These are phyloP conservation scores for Solanum virginianum DNA, from an alignment of 257 asterid species.

Conservation along the genomic window DNA sequence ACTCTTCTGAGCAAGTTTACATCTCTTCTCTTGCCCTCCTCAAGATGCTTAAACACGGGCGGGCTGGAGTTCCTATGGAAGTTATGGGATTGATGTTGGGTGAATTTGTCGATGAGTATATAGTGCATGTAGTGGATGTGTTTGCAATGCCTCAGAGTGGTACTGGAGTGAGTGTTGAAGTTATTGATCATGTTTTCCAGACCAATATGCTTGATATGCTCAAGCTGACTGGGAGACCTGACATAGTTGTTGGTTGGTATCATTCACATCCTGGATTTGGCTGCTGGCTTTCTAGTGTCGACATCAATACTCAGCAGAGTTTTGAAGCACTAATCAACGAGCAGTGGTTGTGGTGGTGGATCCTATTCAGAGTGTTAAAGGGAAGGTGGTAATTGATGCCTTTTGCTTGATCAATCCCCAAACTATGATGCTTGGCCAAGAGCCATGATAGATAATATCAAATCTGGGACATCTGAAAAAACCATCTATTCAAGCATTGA, in stretches of 20 bases:
- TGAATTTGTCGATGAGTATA: conserved; percentile 89
- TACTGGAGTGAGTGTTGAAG: conserved; percentile 96
- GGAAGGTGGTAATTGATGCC: conserved; percentile 98
- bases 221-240: conserved; percentile 95
- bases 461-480: conserved; percentile 93
- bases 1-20: conserved; percentile 90
- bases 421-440: conserved; percentile 99
- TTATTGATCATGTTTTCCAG: conserved; percentile 92
- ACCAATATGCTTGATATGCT: conserved; percentile 99
- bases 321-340: conserved; percentile 97
- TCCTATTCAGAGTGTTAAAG: conserved; percentile 98
- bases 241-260: conserved; percentile 99
- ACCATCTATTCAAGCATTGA: conserved; percentile 96
- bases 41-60: conserved; percentile 94
- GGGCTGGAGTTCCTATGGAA: conserved; percentile 99
- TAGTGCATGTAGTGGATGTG: conserved; percentile 88
- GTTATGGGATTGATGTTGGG: conserved; percentile 97
- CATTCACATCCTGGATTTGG: conserved; percentile 99
- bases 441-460: conserved; percentile 96
- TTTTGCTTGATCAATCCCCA: conserved; percentile 93
- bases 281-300: conserved; percentile 97
- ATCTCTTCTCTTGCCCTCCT: conserved; percentile 89
- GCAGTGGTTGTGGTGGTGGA: conserved; percentile 99
- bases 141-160: conserved; percentile 99
- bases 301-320: conserved; percentile 98